Conservation (phyloP, 2,329 filamentous ascomycete species). For the Tetracladium maxilliforme region DNA sequence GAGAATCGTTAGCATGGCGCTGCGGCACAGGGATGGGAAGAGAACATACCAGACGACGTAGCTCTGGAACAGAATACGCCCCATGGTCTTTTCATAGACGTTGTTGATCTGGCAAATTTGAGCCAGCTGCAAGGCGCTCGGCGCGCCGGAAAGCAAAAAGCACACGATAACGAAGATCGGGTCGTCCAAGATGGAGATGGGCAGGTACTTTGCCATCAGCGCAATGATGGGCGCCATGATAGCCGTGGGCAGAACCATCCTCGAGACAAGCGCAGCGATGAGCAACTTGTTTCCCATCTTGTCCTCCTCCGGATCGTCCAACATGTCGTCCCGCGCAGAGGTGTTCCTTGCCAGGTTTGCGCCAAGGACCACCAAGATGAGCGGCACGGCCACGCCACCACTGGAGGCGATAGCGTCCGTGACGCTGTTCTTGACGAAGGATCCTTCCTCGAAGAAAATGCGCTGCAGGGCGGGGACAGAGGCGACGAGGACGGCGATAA, state of each 20-base stretch:
- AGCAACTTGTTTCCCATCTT: conserved; percentile 61
- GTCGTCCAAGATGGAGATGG: conserved; percentile 88
- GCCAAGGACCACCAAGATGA: conserved; percentile 90
- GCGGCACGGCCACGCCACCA: conserved; percentile 80
- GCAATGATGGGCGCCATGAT: conserved; percentile 89
- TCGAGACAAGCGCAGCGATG: conserved; percentile 69
- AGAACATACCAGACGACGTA: conserved; percentile 78
- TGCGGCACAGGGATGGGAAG: conserved; percentile 4
- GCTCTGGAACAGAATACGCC: conserved; percentile 84
- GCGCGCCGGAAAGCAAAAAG: conserved; percentile 88
- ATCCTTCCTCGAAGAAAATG: conserved; percentile 77
- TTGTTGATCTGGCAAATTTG: conserved; percentile 98
- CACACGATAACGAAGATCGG: conserved; percentile 97
- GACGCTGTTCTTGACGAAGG: conserved; percentile 85
- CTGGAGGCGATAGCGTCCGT: conserved; percentile 76
- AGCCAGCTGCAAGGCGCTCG: conserved; percentile 82
- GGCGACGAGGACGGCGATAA: conserved; percentile 78
- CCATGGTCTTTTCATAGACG: conserved; percentile 92
- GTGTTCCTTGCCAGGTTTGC: conserved; percentile 92
- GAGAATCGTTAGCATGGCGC: conserved; percentile 3
- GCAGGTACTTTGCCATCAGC: conserved; percentile 75
- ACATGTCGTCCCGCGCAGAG: conserved; percentile 45
- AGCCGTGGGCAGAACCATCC: conserved; percentile 83
- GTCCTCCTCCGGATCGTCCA: conserved; percentile 55
- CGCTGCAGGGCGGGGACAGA: conserved; percentile 71